These are phyloP conservation scores for Lactifluus subvellereus DNA, from an alignment of 768 basidiomycete species.

Conservation along the genomic window DNA sequence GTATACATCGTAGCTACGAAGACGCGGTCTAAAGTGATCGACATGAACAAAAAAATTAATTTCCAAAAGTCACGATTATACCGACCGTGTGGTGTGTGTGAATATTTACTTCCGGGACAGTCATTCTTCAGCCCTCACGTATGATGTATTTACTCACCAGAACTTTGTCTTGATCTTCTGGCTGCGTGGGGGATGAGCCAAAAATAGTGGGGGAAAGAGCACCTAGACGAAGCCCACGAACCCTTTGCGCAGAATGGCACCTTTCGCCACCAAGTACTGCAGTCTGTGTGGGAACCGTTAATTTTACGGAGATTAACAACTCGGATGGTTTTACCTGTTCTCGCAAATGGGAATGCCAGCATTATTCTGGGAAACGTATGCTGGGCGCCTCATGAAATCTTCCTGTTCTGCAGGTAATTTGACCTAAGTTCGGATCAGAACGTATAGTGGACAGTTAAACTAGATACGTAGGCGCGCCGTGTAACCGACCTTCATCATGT, in stretches of 20 bases:
- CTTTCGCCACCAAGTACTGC: slow-evolving; percentile 84
- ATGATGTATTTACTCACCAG: slow-evolving; percentile 47
- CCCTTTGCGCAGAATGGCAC: slow-evolving; percentile 83
- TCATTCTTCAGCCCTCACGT: background rate
- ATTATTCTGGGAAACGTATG: slow-evolving; percentile 73
- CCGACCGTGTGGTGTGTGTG: slow-evolving; percentile 49
- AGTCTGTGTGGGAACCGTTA: slow-evolving; percentile 45
- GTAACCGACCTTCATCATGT: slow-evolving; percentile 70
- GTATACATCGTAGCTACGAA: slow-evolving; percentile 83
- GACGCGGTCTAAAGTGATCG: slow-evolving; percentile 49
- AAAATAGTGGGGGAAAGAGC: background rate
- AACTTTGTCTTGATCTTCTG: slow-evolving; percentile 79
- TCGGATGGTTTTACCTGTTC: slow-evolving; percentile 49
- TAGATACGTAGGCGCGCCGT: background rate
- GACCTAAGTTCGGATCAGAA: slow-evolving; percentile 42
- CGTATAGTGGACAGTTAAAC: background rate
- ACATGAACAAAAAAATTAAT: slow-evolving; percentile 5
- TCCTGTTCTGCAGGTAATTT: slow-evolving; percentile 85
- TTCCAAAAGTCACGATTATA: slow-evolving; percentile 15
- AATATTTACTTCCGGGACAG: slow-evolving; percentile 54
- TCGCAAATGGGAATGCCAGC: slow-evolving; percentile 77
- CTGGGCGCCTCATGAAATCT: slow-evolving; percentile 80
- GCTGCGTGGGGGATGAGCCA: slow-evolving; percentile 37
- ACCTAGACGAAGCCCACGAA: slow-evolving; percentile 34
- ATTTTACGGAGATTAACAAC: background rate